Percentiles rank a stretch among this genome's conserved stretches.
phyloP scores from a whole-genome alignment of 495 filamentous ascomycete genomes.

The Sporormia fimetaria region DNA sequence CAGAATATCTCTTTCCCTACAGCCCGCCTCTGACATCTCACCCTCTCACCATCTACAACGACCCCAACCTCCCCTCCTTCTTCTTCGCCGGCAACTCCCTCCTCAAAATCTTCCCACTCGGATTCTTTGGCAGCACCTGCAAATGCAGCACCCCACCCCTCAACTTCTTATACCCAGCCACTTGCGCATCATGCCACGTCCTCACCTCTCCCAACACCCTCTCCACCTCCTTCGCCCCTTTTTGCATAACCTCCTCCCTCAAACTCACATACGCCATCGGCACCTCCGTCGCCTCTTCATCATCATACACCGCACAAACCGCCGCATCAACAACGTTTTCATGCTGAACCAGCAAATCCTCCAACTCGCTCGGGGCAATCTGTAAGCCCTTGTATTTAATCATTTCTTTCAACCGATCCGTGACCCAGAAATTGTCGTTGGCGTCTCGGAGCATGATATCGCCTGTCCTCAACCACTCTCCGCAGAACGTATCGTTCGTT shows the following conservation, averaged over 20 bases:
- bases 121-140: slow-evolving; percentile 12
- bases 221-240: background rate
- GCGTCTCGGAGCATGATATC: slow-evolving; percentile 8
- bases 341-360: slow-evolving; percentile 14
- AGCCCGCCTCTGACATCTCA: too few species aligned
- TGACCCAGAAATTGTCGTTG: slow-evolving; percentile 14
- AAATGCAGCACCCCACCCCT: slow-evolving; percentile 16
- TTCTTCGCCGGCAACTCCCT: slow-evolving; percentile 12
- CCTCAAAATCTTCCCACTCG: slow-evolving; percentile 16
- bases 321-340: slow-evolving; percentile 14
- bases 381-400: slow-evolving; percentile 21
- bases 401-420: slow-evolving; percentile 17
- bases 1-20: too few species aligned
- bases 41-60: too few species aligned
- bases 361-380: slow-evolving; percentile 17
- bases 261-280: slow-evolving; percentile 13
- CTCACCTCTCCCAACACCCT: slow-evolving; percentile 4
- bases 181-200: slow-evolving; percentile 8
- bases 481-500: slow-evolving; percentile 11
- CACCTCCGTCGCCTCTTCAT: slow-evolving; percentile 9
- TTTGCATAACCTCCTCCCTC: slow-evolving; percentile 1
- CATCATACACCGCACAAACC: slow-evolving; percentile 10
- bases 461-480: slow-evolving; percentile 16
- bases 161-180: slow-evolving; percentile 13
- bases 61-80: slow-evolving; percentile 4